phyloP scores from a whole-genome alignment of 257 asterid genomes.

The Leptodermis oblonga region DNA sequence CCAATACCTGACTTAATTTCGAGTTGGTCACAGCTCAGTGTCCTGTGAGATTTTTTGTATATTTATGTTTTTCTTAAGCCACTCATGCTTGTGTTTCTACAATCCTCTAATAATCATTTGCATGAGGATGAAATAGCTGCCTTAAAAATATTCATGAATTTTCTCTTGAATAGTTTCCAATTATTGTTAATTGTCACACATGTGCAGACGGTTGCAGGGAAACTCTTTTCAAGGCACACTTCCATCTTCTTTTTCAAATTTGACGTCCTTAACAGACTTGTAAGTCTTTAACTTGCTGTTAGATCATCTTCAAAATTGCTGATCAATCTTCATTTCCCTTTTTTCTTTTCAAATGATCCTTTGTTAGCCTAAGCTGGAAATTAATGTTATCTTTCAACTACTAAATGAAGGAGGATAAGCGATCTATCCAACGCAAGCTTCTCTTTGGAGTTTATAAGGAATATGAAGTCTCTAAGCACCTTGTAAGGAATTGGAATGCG shows the following conservation, averaged over 20 bases:
- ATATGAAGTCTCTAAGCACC: constrained; percentile 43
- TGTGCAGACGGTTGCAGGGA: constrained; percentile 71
- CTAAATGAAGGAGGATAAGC: constrained; percentile 64
- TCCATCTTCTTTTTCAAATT: constrained; percentile 63
- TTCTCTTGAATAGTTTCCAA: constrained; percentile 12
- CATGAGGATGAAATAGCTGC: background rate
- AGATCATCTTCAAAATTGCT: background rate
- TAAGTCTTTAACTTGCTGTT: constrained; percentile 27
- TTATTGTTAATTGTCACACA: constrained; percentile 1
- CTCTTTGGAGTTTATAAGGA: constrained; percentile 54
- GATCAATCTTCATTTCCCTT: constrained; percentile 6
- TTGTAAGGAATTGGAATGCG: constrained; percentile 44
- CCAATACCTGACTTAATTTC: constrained; percentile 74
- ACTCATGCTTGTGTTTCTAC: background rate
- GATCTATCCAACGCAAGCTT: constrained; percentile 69
- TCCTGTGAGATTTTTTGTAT: constrained; percentile 45
- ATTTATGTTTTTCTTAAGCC: background rate
- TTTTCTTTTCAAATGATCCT: background rate
- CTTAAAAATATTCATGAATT: background rate
- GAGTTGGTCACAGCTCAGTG: constrained; percentile 46
- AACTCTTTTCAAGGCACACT: constrained; percentile 73
- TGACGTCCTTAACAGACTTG: constrained; percentile 57
- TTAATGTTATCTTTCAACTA: constrained; percentile 18
- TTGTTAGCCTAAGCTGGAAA: background rate
- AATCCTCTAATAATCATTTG: background rate